Evolutionary conservation across 2,329 filamentous ascomycete species (phyloP).

Genomic region (Cadophora malorum): DNA sequence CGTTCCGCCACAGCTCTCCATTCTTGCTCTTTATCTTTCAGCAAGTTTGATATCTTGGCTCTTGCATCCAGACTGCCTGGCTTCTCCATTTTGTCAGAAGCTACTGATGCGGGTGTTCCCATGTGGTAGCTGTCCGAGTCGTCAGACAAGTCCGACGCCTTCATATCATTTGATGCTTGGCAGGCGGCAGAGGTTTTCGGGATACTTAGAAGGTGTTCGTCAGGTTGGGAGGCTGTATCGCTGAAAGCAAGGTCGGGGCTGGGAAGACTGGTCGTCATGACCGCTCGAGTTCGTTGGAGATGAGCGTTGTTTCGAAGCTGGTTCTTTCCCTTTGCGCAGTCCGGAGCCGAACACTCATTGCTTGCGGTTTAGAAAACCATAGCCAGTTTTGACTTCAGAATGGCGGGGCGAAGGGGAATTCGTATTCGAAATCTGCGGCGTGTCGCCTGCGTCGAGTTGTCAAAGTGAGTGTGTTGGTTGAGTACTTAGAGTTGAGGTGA

Average conservation of each 20-base stretch:
- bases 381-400: not conserved
- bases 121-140: constrained; percentile 35
- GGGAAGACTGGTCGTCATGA: constrained; percentile 40
- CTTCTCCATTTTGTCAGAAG: constrained; percentile 35
- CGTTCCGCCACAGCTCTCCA: constrained; percentile 66
- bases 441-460: not conserved
- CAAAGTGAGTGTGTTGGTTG: not conserved
- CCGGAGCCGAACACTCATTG: constrained; percentile 34
- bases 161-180: constrained; percentile 36
- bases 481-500: not conserved
- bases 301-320: constrained; percentile 36
- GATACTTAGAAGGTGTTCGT: constrained; percentile 38
- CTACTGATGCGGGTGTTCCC: constrained; percentile 30
- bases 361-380: constrained; percentile 31
- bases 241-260: constrained; percentile 39
- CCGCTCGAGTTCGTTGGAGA: constrained; percentile 25
- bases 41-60: constrained; percentile 49
- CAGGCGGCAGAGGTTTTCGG: constrained; percentile 43
- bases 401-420: not conserved
- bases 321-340: constrained; percentile 37
- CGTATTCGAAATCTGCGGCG: not conserved
- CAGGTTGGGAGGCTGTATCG: constrained; percentile 42
- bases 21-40: constrained; percentile 69
- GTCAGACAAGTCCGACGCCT: constrained; percentile 30
- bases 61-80: constrained; percentile 36